Evolutionary conservation across 768 basidiomycete genomes (phyloP).

Genomic region (Fistulinella prunicolor): DNA sequence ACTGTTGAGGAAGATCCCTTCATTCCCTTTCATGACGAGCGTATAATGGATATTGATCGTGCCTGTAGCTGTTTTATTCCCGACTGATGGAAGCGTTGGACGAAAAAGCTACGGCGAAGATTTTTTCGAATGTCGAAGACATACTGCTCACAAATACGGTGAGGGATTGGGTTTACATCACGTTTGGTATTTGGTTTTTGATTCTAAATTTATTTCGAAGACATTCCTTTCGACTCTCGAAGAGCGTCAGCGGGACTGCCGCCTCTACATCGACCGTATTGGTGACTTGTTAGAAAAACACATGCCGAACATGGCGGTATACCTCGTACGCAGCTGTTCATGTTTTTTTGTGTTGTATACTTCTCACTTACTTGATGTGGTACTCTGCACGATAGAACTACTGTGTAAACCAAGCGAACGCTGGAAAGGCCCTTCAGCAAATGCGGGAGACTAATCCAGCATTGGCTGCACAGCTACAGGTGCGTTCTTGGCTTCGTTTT

Average conservation of each 20-base stretch:
- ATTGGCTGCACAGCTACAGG: conserved; percentile 66
- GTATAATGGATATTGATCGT: neutral
- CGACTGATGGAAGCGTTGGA: conserved; percentile 71
- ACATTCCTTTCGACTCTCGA: conserved; percentile 86
- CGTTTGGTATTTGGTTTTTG: neutral
- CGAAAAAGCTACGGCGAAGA: conserved; percentile 69
- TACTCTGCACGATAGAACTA: conserved; percentile 56
- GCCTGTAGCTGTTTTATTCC: conserved; percentile 75
- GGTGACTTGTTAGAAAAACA: conserved; percentile 80
- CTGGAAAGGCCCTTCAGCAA: conserved; percentile 73
- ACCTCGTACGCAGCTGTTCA: conserved; percentile 52
- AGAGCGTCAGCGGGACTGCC: conserved; percentile 84
- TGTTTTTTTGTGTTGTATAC: neutral
- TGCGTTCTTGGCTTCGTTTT: conserved; percentile 27
- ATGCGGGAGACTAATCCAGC: conserved; percentile 65
- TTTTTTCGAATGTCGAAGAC: conserved; percentile 95
- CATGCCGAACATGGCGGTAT: conserved; percentile 74
- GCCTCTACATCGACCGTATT: conserved; percentile 87
- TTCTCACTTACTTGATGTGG: neutral
- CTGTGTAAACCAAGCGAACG: conserved; percentile 83
- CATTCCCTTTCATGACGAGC: too few species aligned
- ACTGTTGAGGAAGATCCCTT: too few species aligned
- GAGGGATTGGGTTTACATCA: conserved; percentile 19
- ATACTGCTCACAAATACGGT: conserved; percentile 87
- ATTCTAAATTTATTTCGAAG: conserved; percentile 32